Conservation (phyloP, 1,284 basidiomycete species). For the Pholiota adiposa region DNA sequence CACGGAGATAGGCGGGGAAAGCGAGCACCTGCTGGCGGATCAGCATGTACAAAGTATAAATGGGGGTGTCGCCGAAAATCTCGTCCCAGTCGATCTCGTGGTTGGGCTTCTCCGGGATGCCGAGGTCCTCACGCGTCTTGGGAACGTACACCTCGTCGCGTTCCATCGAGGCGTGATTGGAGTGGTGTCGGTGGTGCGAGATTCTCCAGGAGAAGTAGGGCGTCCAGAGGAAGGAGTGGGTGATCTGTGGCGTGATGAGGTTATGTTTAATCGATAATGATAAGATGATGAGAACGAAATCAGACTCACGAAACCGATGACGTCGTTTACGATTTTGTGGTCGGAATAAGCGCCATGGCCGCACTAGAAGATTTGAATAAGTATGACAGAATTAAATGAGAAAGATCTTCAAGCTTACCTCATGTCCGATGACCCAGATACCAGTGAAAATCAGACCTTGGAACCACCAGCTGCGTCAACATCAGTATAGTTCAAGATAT, state of each 20-base stretch:
- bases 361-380: conserved; percentile 23
- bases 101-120: conserved; percentile 39
- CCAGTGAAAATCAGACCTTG: conserved; percentile 63
- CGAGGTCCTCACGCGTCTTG: conserved; percentile 55
- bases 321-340: conserved; percentile 32
- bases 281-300: not conserved
- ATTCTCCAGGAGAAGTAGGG: conserved; percentile 62
- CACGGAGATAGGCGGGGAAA: conserved; percentile 49
- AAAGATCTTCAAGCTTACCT: too few species aligned
- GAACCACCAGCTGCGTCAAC: conserved; percentile 56
- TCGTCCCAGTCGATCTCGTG: conserved; percentile 54
- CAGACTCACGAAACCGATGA: conserved; percentile 47
- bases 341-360: conserved; percentile 40
- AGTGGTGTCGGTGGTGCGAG: conserved; percentile 56
- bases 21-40: conserved; percentile 73
- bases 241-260: conserved; percentile 31
- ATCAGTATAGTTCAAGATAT: not conserved
- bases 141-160: conserved; percentile 67
- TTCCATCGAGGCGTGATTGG: conserved; percentile 59
- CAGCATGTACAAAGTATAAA: conserved; percentile 59
- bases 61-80: conserved; percentile 59
- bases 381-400: not conserved
- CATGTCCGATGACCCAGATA: conserved; percentile 66
- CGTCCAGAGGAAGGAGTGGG: conserved; percentile 53
- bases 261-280: not conserved